These are phyloP conservation scores for Fusarium stilboides DNA, from an alignment of 2,329 filamentous ascomycete genomes.

Conservation along the genomic window DNA sequence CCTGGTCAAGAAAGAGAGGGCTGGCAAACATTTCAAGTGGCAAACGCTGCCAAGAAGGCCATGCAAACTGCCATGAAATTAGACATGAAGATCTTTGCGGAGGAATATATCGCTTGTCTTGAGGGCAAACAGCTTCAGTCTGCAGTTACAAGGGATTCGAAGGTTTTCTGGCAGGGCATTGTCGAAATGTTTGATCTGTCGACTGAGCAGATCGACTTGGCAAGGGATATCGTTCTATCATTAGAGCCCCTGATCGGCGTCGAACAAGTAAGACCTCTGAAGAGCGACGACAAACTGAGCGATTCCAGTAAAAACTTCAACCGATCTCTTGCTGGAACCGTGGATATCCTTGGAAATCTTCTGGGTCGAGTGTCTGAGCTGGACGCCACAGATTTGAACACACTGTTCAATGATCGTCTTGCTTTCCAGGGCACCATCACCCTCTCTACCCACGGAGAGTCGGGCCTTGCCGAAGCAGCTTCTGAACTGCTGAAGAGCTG, in stretches of 20 bases:
- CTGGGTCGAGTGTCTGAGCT: constrained; percentile 87
- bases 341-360: constrained; percentile 77
- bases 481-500: constrained; percentile 87
- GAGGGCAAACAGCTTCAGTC: constrained; percentile 74
- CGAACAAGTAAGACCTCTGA: constrained; percentile 77
- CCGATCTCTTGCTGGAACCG: constrained; percentile 70
- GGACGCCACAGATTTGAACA: constrained; percentile 75
- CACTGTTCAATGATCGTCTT: constrained; percentile 76
- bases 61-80: constrained; percentile 69
- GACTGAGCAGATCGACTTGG: constrained; percentile 79
- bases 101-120: constrained; percentile 71
- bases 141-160: constrained; percentile 77
- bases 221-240: constrained; percentile 79
- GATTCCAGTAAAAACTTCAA: constrained; percentile 79
- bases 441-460: constrained; percentile 84
- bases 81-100: constrained; percentile 61
- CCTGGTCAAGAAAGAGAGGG: constrained; percentile 51
- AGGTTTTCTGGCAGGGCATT: constrained; percentile 56
- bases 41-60: constrained; percentile 61
- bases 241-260: constrained; percentile 80
- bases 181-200: constrained; percentile 85
- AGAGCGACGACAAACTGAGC: constrained; percentile 59
- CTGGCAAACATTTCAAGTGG: constrained; percentile 59
- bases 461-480: constrained; percentile 83
- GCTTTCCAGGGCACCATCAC: constrained; percentile 83